Evolutionary conservation across 2,329 filamentous ascomycete genomes (phyloP), one percentile per base, ranked within the genome.

Genomic region (Fusarium metavorans): DNA sequence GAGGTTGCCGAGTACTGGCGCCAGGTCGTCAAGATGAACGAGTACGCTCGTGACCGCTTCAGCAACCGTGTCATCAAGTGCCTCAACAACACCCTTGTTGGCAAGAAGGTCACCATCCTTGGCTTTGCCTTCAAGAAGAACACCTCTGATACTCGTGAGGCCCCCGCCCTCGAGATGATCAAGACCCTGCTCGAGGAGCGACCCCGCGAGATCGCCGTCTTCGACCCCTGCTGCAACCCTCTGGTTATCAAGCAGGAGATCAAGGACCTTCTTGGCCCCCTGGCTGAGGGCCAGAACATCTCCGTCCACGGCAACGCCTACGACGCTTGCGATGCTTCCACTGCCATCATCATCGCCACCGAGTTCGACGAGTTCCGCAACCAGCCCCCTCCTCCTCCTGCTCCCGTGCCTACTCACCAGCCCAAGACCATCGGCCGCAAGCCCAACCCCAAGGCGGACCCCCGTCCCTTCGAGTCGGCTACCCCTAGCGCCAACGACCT

Each of bases 61-160:
- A 88, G 89, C 8, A 87, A 88, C 73, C 88, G 90, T 58, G 89
- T 95, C 50, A 89, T 94, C 76, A 87, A 87, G 69, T 89, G 89
- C 64, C 86, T 95, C 61, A 91, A 93, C 82, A 91, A 92, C 79
- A 93, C 91, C 11, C 85, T 95, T 7, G 86, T 87, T 4, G 88
- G 89, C 68, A 94, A 94, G 85, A 94, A 93, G 83, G 85, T 95
- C 16, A 88, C 92, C 4, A 85, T 95, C 3, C 87, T 95, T 7
- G 94, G 94, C 5, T 95, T 92, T 76, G 92, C 93, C 10, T 95
- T 94, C 84, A 95, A 96, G 86, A 93, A 94, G 83, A 89, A 94
- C 81, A 95, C 93, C 0, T 90, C 89, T 25, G 93, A 95, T 80
- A 93, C 92, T 6, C 88, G 93, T 41, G 93, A 95, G 80, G 91